Conservation (phyloP, 768 basidiomycete species). For the Mrakia gelida region DNA sequence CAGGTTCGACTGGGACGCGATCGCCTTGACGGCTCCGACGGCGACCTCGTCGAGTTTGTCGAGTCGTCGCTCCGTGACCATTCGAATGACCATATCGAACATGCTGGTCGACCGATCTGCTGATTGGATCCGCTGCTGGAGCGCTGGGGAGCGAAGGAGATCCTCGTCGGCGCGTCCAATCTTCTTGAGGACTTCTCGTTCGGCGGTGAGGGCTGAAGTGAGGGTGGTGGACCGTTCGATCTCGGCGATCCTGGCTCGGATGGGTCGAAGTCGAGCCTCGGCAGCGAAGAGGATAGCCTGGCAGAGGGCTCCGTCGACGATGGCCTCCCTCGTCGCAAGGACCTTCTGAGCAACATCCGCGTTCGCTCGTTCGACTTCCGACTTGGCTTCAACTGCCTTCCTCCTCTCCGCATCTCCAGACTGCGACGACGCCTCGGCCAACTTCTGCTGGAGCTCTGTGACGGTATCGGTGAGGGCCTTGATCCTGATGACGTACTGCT, state of each 20-base stretch:
- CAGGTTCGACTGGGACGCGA: conserved; percentile 60
- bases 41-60: conserved; percentile 70
- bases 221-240: conserved; percentile 42
- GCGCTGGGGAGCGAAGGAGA: conserved; percentile 56
- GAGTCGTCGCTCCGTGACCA: conserved; percentile 70
- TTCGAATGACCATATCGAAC: conserved; percentile 82
- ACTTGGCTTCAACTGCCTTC: conserved; percentile 58
- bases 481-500: conserved; percentile 91
- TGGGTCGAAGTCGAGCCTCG: conserved; percentile 61
- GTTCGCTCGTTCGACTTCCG: conserved; percentile 70
- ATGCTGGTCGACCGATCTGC: conserved; percentile 71
- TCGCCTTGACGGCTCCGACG: conserved; percentile 65
- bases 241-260: conserved; percentile 60
- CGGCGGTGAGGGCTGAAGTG: conserved; percentile 63
- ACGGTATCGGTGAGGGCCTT: conserved; percentile 80
- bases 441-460: conserved; percentile 75
- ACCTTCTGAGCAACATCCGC: conserved; percentile 66
- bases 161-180: conserved; percentile 69
- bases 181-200: conserved; percentile 63
- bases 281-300: conserved; percentile 67
- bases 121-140: conserved; percentile 59
- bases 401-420: conserved; percentile 64
- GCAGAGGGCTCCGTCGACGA: conserved; percentile 71
- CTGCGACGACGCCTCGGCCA: conserved; percentile 63
- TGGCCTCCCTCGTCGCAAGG: conserved; percentile 65